phyloP scores from a whole-genome alignment of 805 yeast species.

The Ogataea siamensis region DNA sequence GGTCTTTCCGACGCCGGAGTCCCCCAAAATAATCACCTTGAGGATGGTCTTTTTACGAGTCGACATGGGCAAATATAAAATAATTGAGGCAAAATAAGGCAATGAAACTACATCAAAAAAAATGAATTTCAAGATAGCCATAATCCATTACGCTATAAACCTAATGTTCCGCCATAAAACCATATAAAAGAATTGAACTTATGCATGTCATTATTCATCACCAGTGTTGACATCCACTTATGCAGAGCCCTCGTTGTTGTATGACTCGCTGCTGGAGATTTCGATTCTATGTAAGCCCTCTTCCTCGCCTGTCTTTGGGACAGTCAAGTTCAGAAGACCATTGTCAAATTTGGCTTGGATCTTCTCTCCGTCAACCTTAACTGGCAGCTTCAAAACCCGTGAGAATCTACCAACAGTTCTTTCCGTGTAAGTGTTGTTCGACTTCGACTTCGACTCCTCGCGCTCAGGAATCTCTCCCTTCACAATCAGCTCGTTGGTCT shows the following conservation, averaged over 20 bases:
- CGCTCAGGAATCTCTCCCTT: constrained; percentile 41
- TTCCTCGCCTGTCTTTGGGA: constrained; percentile 38
- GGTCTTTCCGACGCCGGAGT: constrained; percentile 97
- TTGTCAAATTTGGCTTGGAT: constrained; percentile 45
- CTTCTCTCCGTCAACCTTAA: constrained; percentile 41
- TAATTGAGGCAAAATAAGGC: constrained; percentile 4
- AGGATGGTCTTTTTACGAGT: constrained; percentile 69
- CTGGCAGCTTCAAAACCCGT: constrained; percentile 43
- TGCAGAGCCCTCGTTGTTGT: constrained; percentile 1
- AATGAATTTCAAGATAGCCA: not conserved
- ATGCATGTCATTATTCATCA: no score
- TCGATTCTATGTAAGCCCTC: constrained; percentile 24
- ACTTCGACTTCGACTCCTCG: constrained; percentile 3
- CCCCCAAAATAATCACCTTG: constrained; percentile 91
- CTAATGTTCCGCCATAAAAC: no score
- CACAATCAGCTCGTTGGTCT: constrained; percentile 40
- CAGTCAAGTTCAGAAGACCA: constrained; percentile 39
- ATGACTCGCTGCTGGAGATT: constrained; percentile 12
- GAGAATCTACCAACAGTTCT: constrained; percentile 35
- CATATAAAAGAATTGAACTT: no score
- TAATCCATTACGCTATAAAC: not conserved
- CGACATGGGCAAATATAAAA: constrained; percentile 9
- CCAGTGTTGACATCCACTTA: not conserved
- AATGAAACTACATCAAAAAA: constrained; percentile 1
- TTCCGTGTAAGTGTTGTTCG: constrained; percentile 22